Evolutionary conservation across 129 eudicot genomes (phyloP), one percentile per base, ranked within the genome.

Genomic region (Pulicaria dysenterica): DNA sequence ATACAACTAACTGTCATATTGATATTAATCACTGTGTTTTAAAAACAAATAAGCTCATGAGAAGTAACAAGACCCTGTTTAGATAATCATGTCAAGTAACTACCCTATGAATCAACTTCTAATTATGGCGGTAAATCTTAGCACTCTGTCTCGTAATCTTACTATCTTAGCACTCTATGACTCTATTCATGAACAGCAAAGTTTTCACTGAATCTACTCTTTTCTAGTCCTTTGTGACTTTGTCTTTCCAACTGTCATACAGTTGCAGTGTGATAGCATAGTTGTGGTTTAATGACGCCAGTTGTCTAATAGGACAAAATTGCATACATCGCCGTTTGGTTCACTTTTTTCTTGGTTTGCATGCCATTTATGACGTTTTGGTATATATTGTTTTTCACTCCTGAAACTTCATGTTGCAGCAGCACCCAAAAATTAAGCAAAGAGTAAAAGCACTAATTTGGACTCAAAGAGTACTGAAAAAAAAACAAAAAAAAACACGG

Each of bases 21-120:
- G 12, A 55, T 70, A 53, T 55, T 41, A 13, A 70, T 70, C 74
- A 51, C 38, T 11, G 49, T 47, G 19, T 50, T 6, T 58, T 58
- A 73, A 48, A 51, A 7, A 6, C 12, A 7, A 31, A 36, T 19
- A 72, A 58, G 68, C 68, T 8, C 11, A 48, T 58, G 67, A 44
- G 67, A 58, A 55, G 50, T 47, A 72, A 58, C 57, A 72, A 4
- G 10, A 7, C 45, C 65, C 36, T 31, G 44, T 54, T 17, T 16
- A 54, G 9, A 51, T 10, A 70, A 55, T 24, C 31, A 24, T 39
- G 8, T 4, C 14, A 39, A 38, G 61, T 37, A 17, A 9, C 37
- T 50, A 15, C 7, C 47, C 48, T 14, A 51, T 3, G 37, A 38
- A 49, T 13, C 11, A 40, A 12, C 12, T 16, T 51, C 41, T 38